Base-by-base conservation (phyloP, 495 filamentous ascomycete genomes). In the Penicillium pulvis region DNA sequence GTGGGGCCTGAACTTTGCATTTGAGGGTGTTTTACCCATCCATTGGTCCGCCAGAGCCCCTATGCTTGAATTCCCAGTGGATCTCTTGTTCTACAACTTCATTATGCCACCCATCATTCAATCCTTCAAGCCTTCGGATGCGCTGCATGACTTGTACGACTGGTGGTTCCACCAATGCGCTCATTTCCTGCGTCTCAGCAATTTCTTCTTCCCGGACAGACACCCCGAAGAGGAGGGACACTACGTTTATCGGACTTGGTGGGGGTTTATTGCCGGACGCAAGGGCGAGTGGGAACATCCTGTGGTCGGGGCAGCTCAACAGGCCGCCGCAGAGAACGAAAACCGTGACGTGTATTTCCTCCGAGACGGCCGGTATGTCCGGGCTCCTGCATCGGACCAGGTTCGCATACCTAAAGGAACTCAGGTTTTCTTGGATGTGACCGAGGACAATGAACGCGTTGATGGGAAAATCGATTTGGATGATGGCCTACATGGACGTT, bases 91-190 rank as follows among this genome's bases (percentile, higher is more conserved):
- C 71, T 99, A 96, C 77, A 97, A 98, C 71, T 95, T 97, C 70
- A 71, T 97, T 54, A 90, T 96, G 83, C 94, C 94, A 1, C 68
- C 94, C 36, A 87, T 90, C 6, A 83, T 97, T 52, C 85, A 83
- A 60, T 85, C 89, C 62, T 86, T 94, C 75, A 90, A 87, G 67
- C 95, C 94, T 4, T 90, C 90, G 28, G 88, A 94, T 63, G 87
- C 83, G 4, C 74, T 99, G 8, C 89, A 95, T 59, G 79, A 79
- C 30, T 85, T 96, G 77, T 99, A 97, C 68, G 85, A 83, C 43
- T 98, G 94, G 94, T 98, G 93, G 93, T 97, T 99, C 73, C 88
- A 87, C 59, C 84, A 83, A 61, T 97, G 93, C 68, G 93, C 93
- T 1, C 81, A 90, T 20, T 74, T 81, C 54, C 75, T 99, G 20